Evolutionary conservation across 139 green algal species (phyloP).

Genomic region (Dunaliella primolecta): DNA sequence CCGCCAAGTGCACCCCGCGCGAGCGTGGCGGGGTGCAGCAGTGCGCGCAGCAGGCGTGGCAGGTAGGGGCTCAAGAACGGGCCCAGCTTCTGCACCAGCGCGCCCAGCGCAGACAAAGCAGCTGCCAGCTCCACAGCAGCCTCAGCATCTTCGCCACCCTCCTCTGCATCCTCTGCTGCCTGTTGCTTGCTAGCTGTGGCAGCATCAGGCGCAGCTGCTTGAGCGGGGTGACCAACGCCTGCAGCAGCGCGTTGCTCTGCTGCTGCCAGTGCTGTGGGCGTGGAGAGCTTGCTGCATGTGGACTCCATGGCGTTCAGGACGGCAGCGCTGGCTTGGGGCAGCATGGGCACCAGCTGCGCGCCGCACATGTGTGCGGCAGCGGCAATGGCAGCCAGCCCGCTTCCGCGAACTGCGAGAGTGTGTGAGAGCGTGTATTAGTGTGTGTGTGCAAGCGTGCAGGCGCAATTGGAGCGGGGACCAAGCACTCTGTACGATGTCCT

Average conservation of each 20-base stretch:
- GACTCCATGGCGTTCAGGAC: conserved; percentile 19
- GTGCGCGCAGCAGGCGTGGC: conserved; percentile 48
- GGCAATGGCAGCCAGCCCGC: conserved; percentile 40
- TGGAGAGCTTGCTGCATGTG: not conserved
- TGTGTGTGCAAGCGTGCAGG: conserved; percentile 27
- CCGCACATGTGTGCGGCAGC: conserved; percentile 45
- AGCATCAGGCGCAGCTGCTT: no score
- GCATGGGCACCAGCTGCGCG: conserved; percentile 47
- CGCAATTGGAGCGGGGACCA: conserved; percentile 54
- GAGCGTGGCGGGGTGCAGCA: conserved; percentile 55
- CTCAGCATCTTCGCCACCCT: not conserved
- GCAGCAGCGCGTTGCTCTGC: no score
- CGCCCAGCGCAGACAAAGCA: conserved; percentile 57
- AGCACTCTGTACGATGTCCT: no score
- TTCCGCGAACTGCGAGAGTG: conserved; percentile 45
- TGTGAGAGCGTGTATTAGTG: not conserved
- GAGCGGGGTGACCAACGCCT: no score
- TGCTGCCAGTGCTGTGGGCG: not conserved
- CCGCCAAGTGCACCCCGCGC: conserved; percentile 11
- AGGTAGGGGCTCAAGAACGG: conserved; percentile 72
- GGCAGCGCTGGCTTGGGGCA: conserved; percentile 44
- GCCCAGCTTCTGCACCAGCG: conserved; percentile 58
- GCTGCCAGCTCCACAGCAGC: conserved; percentile 53
- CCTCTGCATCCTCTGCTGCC: not conserved
- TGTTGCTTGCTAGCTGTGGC: not conserved